phyloP scores from a whole-genome alignment of 1,284 basidiomycete genomes.

The Tylopilus sp. region DNA sequence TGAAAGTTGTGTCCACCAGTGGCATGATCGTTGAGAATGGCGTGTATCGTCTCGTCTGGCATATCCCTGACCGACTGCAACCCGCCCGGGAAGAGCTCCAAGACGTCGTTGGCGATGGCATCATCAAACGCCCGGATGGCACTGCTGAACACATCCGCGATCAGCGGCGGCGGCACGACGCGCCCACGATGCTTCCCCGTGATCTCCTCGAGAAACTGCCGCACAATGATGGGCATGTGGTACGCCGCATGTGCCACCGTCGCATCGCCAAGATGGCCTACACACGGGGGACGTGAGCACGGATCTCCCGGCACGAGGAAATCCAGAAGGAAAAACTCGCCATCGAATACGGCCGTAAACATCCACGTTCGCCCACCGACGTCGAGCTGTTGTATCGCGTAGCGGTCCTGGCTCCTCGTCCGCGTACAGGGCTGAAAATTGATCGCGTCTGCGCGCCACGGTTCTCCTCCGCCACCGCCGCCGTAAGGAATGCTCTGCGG shows the following conservation, averaged over 20 bases:
- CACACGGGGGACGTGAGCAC: neutral
- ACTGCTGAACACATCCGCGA: conserved; percentile 52
- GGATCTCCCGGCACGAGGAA: neutral
- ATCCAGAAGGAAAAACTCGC: conserved; percentile 38
- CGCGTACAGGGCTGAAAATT: conserved; percentile 59
- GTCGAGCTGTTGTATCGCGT: conserved; percentile 54
- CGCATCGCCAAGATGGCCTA: conserved; percentile 65
- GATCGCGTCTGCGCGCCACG: conserved; percentile 49
- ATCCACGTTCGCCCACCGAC: conserved; percentile 56
- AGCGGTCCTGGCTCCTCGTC: conserved; percentile 55
- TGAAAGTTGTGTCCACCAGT: conserved; percentile 56
- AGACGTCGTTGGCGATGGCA: conserved; percentile 60
- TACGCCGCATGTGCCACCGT: conserved; percentile 65
- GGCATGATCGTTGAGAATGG: conserved; percentile 59
- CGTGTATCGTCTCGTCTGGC: conserved; percentile 51
- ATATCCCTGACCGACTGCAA: conserved; percentile 45
- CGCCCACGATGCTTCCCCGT: conserved; percentile 35
- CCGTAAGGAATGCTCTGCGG: conserved; percentile 46
- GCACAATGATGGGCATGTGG: conserved; percentile 65
- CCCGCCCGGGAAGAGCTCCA: conserved; percentile 58
- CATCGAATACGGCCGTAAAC: conserved; percentile 67
- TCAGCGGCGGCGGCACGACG: conserved; percentile 41
- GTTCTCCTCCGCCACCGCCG: conserved; percentile 6
- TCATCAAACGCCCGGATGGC: conserved; percentile 62
- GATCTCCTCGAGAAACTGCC: conserved; percentile 49